Conservation (phyloP, 2,329 filamentous ascomycete species). For the Xylariaceae sp. region DNA sequence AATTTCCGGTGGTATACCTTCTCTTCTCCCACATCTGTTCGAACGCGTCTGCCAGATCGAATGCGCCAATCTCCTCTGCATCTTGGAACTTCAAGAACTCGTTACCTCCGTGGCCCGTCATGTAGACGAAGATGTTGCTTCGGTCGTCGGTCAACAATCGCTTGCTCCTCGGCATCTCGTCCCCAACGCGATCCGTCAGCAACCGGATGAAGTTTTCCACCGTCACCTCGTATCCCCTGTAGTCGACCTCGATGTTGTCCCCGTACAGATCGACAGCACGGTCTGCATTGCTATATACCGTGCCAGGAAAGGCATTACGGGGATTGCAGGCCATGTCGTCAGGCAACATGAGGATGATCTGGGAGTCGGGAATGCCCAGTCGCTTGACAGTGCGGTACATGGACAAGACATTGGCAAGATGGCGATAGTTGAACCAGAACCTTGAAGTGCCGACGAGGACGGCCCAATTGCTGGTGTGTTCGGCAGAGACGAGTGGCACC, state of each 20-base stretch:
- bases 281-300: conserved; percentile 97
- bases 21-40: conserved; percentile 99
- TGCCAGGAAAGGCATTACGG: conserved; percentile 95
- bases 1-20: conserved; percentile 54
- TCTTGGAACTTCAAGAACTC: conserved; percentile 99
- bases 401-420: conserved; percentile 95
- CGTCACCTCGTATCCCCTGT: conserved; percentile 96
- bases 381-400: conserved; percentile 98
- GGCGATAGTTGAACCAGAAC: conserved; percentile 99
- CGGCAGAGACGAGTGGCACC: conserved; percentile 52
- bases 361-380: conserved; percentile 94
- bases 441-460: conserved; percentile 97
- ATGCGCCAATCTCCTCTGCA: conserved; percentile 94
- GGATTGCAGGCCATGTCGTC: conserved; percentile 99
- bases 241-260: conserved; percentile 98
- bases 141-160: conserved; percentile 90
- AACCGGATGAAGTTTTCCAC: conserved; percentile 98
- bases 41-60: conserved; percentile 94
- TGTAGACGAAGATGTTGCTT: conserved; percentile 97
- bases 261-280: conserved; percentile 95
- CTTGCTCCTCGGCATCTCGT: conserved; percentile 94
- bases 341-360: conserved; percentile 99
- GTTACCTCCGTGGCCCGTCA: conserved; percentile 97
- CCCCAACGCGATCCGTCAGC: conserved; percentile 89
- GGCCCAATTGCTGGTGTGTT: conserved; percentile 98